These are phyloP conservation scores for Bacidia gigantensis DNA, from an alignment of 495 filamentous ascomycete species.

Conservation along the genomic window DNA sequence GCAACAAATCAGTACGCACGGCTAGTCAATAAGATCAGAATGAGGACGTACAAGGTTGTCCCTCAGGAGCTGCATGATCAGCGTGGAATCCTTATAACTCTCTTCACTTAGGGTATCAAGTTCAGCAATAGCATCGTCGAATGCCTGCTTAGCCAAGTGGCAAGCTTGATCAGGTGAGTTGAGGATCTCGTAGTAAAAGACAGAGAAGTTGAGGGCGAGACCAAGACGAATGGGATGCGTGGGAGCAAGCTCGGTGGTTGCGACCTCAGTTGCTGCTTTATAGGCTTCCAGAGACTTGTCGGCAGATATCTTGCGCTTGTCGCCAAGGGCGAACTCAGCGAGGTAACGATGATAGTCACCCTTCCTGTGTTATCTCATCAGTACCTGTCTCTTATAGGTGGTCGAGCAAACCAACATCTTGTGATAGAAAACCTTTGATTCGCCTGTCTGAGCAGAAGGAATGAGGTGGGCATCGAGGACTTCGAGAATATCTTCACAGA, in stretches of 20 bases:
- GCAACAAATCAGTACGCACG: constrained; percentile 18
- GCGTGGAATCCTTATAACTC: constrained; percentile 99
- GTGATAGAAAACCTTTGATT: constrained; percentile 99
- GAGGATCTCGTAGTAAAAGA: constrained; percentile 99
- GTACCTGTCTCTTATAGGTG: not conserved
- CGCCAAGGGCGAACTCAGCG: constrained; percentile 93
- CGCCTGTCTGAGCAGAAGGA: constrained; percentile 86
- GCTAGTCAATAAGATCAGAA: not conserved
- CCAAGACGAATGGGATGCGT: constrained; percentile 99
- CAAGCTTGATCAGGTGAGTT: constrained; percentile 98
- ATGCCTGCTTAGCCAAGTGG: constrained; percentile 98
- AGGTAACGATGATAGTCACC: constrained; percentile 99
- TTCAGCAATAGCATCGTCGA: constrained; percentile 98
- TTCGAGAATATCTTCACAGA: constrained; percentile 97
- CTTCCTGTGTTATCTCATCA: constrained; percentile 51
- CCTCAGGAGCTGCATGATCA: constrained; percentile 98
- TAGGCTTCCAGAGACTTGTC: constrained; percentile 96
- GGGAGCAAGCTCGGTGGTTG: constrained; percentile 91
- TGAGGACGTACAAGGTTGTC: constrained; percentile 78
- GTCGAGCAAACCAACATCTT: constrained; percentile 63
- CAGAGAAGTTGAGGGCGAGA: constrained; percentile 97
- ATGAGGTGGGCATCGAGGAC: constrained; percentile 95
- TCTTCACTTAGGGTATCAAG: constrained; percentile 97
- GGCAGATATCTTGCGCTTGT: constrained; percentile 94
- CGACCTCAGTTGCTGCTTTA: constrained; percentile 95